Conservation (phyloP, 768 basidiomycete species). For the Dacryopinax primogenitus region DNA sequence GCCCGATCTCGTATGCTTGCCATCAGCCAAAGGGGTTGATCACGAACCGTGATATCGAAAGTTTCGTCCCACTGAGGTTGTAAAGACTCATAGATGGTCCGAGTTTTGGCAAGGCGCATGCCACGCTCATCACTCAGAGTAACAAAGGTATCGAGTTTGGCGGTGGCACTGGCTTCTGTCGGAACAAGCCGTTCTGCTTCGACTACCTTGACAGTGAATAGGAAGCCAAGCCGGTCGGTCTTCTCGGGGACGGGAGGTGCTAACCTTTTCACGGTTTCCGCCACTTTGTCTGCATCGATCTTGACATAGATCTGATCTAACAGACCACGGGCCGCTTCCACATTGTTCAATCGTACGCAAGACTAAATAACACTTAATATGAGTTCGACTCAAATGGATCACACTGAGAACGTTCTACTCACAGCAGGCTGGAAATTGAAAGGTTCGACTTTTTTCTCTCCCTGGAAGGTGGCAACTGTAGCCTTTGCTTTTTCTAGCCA, state of each 20-base stretch:
- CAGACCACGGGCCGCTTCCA: slow-evolving; percentile 78
- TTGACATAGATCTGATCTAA: slow-evolving; percentile 91
- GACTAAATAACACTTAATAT: slow-evolving; percentile 36
- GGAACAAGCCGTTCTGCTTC: slow-evolving; percentile 81
- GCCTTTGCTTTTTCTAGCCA: slow-evolving; percentile 79
- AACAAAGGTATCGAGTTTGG: slow-evolving; percentile 81
- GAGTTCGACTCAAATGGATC: not conserved
- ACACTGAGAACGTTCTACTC: slow-evolving; percentile 11
- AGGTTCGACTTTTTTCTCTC: slow-evolving; percentile 85
- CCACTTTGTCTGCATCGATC: slow-evolving; percentile 77
- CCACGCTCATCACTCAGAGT: slow-evolving; percentile 90
- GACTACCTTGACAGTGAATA: slow-evolving; percentile 89
- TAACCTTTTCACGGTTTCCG: slow-evolving; percentile 43
- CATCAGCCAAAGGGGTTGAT: slow-evolving; percentile 93
- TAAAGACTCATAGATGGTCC: slow-evolving; percentile 84
- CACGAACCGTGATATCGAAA: slow-evolving; percentile 76
- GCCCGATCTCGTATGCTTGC: slow-evolving; percentile 85
- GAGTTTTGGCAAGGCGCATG: slow-evolving; percentile 79
- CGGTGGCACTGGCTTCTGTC: slow-evolving; percentile 58
- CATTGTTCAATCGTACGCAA: slow-evolving; percentile 95
- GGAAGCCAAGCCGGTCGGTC: slow-evolving; percentile 49
- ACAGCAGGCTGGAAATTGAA: slow-evolving; percentile 78
- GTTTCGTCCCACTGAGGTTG: slow-evolving; percentile 98
- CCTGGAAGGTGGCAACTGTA: slow-evolving; percentile 45
- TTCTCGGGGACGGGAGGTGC: slow-evolving; percentile 65